Conservation (phyloP, 1,284 basidiomycete species). For the Rhodotorula sp. region DNA sequence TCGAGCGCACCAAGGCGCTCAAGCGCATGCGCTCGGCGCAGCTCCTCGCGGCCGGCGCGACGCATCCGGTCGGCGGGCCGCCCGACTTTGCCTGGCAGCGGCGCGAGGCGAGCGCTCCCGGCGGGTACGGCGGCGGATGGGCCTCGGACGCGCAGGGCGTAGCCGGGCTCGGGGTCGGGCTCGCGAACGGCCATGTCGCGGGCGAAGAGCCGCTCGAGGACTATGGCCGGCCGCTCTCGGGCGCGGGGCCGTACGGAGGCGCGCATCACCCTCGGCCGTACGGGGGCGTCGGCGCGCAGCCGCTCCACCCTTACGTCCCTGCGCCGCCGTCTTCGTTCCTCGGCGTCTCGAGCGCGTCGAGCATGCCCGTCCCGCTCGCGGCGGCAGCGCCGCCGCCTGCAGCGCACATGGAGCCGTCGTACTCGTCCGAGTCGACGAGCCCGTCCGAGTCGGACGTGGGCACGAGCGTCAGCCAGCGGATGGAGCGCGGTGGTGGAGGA, state of each 20-base stretch:
- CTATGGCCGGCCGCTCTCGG: constrained; percentile 33
- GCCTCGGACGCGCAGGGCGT: not conserved
- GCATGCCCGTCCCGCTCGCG: not conserved
- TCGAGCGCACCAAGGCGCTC: constrained; percentile 98
- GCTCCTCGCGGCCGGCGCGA: constrained; percentile 23
- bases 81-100: constrained; percentile 20
- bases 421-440: constrained; percentile 8
- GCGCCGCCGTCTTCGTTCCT: not conserved
- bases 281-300: not conserved
- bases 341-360: not conserved
- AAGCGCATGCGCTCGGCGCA: constrained; percentile 75
- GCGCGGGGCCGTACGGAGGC: not conserved
- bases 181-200: too few relatives aligned
- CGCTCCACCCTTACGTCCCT: too few relatives aligned
- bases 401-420: not conserved
- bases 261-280: not conserved
- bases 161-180: too few relatives aligned
- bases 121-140: not conserved
- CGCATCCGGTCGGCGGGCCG: constrained; percentile 24
- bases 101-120: constrained; percentile 19
- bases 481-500: constrained; percentile 5
- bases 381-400: not conserved
- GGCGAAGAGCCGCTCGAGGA: constrained; percentile 27
- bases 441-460: constrained; percentile 25
- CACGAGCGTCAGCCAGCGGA: constrained; percentile 32